Evolutionary conservation across 2,329 filamentous ascomycete genomes (phyloP), one percentile per base, ranked within the genome.

Genomic region (Fusarium nygamai): DNA sequence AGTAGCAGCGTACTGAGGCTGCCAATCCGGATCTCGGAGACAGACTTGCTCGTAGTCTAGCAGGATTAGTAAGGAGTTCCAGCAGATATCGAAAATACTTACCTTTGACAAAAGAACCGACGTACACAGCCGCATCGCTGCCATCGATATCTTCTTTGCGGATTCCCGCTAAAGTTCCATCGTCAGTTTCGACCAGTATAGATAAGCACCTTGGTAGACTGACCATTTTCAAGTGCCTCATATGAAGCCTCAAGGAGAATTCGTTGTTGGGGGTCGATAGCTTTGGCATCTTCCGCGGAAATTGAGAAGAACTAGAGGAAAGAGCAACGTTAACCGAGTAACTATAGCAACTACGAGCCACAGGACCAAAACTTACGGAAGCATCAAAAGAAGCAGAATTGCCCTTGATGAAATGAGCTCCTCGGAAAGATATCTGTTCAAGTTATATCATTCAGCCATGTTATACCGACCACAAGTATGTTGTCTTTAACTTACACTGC

Each of bases 241-340:
- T 87, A 88, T 6, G 84, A 85, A 12, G 84, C 80, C 67, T 89
- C 88, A 2, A 89, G 83, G 2, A 88, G 80, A 29, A 88, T 80
- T n/a, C 87, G 80, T 71, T 88, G 86, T 64, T 88, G 86, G 12
- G 87, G 87, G 58, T 89, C 88, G 63, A 89, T 86, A 7, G 88
- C 86, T 31, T 84, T 83, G 24, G 87, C 87, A 59, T 89, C 87
- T 24, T 86, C 85, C 1, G 86, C 82, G 1, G 86, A 81, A 8
- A 89, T 82, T 0, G 84, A 84, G 74, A 89, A 89, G 78, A 89
- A 89, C 86, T 88, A 48, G 31, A 58, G 31, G n/a, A 36, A 66
- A 13, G 19, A n/a, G 14, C 22, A 47, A 24, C 12, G 36, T 71
- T 44, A 74, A 65, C 36, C n/a, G 44, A 46, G 43, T 22, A 29